phyloP scores from a whole-genome alignment of 345 rosid genomes.

The Populus deltoides region DNA sequence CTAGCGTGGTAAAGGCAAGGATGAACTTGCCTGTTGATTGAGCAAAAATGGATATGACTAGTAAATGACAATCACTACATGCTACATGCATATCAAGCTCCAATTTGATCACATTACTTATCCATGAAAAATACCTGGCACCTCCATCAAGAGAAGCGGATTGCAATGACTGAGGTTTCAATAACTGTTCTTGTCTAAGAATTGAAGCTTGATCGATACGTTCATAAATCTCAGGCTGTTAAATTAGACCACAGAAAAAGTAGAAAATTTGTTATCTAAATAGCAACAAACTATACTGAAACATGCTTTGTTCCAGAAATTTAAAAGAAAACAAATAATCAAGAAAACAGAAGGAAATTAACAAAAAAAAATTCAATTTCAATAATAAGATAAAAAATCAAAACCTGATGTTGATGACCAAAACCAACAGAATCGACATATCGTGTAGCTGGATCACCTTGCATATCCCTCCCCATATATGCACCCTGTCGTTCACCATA shows the following conservation, averaged over 20 bases:
- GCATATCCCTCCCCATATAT: constrained; percentile 73
- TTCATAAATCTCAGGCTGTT: constrained; percentile 68
- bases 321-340: background rate
- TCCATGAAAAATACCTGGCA: constrained; percentile 56
- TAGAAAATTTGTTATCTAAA: background rate
- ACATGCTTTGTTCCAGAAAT: background rate
- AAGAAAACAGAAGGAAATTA: background rate
- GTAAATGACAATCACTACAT: background rate
- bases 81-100: constrained; percentile 10
- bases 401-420: constrained; percentile 80
- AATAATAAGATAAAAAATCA: background rate
- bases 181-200: constrained; percentile 76
- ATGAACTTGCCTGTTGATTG: constrained; percentile 27
- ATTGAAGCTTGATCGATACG: constrained; percentile 76
- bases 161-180: constrained; percentile 70
- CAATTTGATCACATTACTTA: constrained; percentile 8
- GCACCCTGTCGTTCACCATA: constrained; percentile 66
- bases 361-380: background rate
- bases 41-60: background rate
- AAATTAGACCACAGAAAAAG: constrained; percentile 11
- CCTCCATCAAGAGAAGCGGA: constrained; percentile 68
- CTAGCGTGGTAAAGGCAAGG: constrained; percentile 19
- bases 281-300: background rate
- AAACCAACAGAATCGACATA: constrained; percentile 67
- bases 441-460: constrained; percentile 56